Evolutionary conservation across 2,329 filamentous ascomycete genomes (phyloP).

Genomic region (Fragosphaeria purpurea): DNA sequence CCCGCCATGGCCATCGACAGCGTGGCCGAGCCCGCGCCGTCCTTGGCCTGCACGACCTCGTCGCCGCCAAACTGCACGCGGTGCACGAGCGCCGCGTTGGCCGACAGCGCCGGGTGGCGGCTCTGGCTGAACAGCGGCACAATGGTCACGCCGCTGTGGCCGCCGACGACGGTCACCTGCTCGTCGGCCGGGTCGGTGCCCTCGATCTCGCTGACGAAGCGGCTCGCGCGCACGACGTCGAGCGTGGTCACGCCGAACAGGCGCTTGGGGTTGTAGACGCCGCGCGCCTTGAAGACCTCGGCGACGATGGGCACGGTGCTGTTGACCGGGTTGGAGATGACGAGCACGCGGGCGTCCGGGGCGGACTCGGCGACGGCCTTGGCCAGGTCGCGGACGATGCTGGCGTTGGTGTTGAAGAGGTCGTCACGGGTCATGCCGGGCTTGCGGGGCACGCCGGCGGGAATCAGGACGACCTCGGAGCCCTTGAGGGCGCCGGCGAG

Average conservation of each 20-base stretch:
- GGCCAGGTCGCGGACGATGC: constrained; percentile 95
- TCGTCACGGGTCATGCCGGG: constrained; percentile 99
- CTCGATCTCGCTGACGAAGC: constrained; percentile 96
- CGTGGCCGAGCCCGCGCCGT: constrained; percentile 90
- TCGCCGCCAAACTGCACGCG: constrained; percentile 98
- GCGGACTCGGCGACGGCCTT: constrained; percentile 83
- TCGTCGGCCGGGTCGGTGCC: constrained; percentile 80
- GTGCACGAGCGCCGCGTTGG: constrained; percentile 71
- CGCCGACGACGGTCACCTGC: constrained; percentile 92
- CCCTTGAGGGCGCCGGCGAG: constrained; percentile 73
- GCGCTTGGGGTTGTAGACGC: constrained; percentile 98
- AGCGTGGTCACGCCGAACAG: constrained; percentile 99
- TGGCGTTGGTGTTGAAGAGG: constrained; percentile 99
- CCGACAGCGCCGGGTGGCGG: constrained; percentile 71
- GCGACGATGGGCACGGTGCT: constrained; percentile 95
- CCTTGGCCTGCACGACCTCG: constrained; percentile 98
- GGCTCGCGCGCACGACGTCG: constrained; percentile 92
- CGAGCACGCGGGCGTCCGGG: constrained; percentile 87
- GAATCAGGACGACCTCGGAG: constrained; percentile 91
- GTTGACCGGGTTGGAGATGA: constrained; percentile 99
- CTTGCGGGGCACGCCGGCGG: constrained; percentile 96
- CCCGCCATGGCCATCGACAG: constrained; percentile 99
- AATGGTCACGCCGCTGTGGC: constrained; percentile 96
- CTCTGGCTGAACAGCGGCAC: constrained; percentile 96
- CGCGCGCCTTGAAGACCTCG: constrained; percentile 90